Conservation (phyloP, 768 basidiomycete species). For the Glaciozyma martinii region DNA sequence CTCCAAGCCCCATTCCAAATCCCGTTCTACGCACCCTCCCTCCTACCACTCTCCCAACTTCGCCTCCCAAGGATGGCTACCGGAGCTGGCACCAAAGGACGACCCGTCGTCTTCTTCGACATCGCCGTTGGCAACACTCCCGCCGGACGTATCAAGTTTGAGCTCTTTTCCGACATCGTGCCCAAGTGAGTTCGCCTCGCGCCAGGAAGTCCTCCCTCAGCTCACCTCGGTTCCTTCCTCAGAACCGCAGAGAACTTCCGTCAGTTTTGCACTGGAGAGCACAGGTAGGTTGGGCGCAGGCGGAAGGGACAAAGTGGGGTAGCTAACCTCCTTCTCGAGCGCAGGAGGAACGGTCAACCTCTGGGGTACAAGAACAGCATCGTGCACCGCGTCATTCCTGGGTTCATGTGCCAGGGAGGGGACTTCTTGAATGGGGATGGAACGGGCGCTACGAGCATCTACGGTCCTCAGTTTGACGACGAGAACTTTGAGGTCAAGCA, state of each 20-base stretch:
- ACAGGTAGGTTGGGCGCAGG: constrained; percentile 50
- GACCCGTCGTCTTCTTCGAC: constrained; percentile 96
- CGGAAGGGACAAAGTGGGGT: not conserved
- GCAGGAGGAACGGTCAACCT: constrained; percentile 31
- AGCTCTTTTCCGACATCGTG: constrained; percentile 88
- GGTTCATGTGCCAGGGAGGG: constrained; percentile 71
- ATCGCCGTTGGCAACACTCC: constrained; percentile 93
- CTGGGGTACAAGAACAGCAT: constrained; percentile 32
- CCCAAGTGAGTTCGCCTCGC: constrained; percentile 56
- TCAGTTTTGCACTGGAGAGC: constrained; percentile 96
- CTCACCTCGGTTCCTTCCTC: not conserved
- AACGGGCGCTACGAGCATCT: constrained; percentile 93
- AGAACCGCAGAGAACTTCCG: constrained; percentile 98
- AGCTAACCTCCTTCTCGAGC: not conserved
- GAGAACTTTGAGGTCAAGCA: constrained; percentile 94
- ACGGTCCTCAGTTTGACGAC: constrained; percentile 86
- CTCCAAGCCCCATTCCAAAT: too few relatives aligned
- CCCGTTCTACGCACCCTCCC: too few relatives aligned
- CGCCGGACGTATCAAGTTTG: constrained; percentile 92
- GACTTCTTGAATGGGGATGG: constrained; percentile 93
- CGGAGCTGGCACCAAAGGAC: constrained; percentile 30
- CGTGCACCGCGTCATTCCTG: constrained; percentile 35
- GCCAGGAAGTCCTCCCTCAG: not conserved
- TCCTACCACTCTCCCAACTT: too few relatives aligned
- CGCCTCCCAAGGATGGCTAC: not conserved